Percentiles rank a stretch among this genome's conserved stretches.
These are phyloP conservation scores for Caulochytrium protostelioides DNA, from an alignment of 371 early-diverging fungal genomes.

Conservation along the genomic window DNA sequence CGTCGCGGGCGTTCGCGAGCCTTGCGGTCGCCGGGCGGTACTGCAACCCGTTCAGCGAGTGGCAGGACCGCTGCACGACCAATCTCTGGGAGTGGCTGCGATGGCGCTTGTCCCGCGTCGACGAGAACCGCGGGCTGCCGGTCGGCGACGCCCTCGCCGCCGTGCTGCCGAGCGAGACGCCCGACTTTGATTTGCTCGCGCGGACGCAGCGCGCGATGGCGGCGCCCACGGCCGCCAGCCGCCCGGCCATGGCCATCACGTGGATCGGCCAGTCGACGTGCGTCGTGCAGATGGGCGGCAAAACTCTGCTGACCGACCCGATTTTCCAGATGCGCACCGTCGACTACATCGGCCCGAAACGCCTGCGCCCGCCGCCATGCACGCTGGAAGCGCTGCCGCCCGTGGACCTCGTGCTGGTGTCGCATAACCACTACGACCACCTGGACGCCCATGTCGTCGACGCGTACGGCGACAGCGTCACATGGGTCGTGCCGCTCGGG, in stretches of 20 bases:
- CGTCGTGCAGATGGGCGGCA: slow-evolving; percentile 30
- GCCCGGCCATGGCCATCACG: slow-evolving; percentile 11
- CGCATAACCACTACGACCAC: slow-evolving; percentile 36
- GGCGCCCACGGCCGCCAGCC: slow-evolving; percentile 1
- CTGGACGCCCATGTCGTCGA: slow-evolving; percentile 25
- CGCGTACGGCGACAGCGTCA: slow-evolving; percentile 26
- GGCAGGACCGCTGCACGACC: slow-evolving; percentile 27
- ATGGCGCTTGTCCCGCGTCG: slow-evolving; percentile 19
- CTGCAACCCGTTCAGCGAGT: slow-evolving; percentile 40
- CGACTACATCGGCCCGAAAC: slow-evolving; percentile 25
- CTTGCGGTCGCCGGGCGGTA: slow-evolving; percentile 25
- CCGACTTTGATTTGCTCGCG: slow-evolving; percentile 15
- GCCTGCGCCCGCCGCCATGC: slow-evolving; percentile 28
- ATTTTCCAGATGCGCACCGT: slow-evolving; percentile 22
- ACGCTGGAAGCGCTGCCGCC: slow-evolving; percentile 20
- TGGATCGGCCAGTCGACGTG: slow-evolving; percentile 39
- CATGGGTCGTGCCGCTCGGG: slow-evolving; percentile 40
- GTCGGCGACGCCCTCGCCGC: slow-evolving; percentile 10
- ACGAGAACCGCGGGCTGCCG: slow-evolving; percentile 14
- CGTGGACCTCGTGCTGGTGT: slow-evolving; percentile 32
- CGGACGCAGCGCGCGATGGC: slow-evolving; percentile 1
- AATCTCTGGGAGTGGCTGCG: slow-evolving; percentile 14
- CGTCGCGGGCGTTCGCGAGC: too few species aligned
- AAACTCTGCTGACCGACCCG: slow-evolving; percentile 37
- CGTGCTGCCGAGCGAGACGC: slow-evolving; percentile 22